Evolutionary conservation across 2,329 filamentous ascomycete genomes (phyloP), one percentile per base, ranked within the genome.

Genomic region (Trichoderma arundinaceum): DNA sequence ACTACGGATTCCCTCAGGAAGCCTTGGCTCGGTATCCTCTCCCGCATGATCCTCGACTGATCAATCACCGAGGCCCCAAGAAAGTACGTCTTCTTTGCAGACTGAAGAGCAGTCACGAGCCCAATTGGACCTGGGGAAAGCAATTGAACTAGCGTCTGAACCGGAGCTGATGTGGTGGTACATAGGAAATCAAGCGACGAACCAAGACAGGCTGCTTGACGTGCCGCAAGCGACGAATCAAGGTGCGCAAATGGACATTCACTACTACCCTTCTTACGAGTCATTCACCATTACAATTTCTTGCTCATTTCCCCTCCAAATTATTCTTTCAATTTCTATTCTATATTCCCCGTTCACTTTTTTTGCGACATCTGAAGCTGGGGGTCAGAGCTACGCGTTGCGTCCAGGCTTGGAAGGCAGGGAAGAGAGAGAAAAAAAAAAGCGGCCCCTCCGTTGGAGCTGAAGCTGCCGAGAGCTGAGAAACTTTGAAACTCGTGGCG

Each of bases 191-290:
- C 72, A 88, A 87, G 75, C 82, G 85, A 68, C 82, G 85, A 71
- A 88, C 85, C 53, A 88, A 88, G 75, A 88, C 85, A 1, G 85
- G 85, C n/a, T 88, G 85, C 70, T 75, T 88, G 74, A 88, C 85
- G 51, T 88, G 85, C 75, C 83, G 85, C 65, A 87, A 86, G 72
- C 81, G 85, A 70, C 80, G 85, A 71, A 87, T 88, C 74, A 88
- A 88, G 85, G 85, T 87, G 76, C 74, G 84, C 60, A 51, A 19
- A 53, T 63, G 28, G 39, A 44, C 15, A 38, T 38, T 39, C 49
- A 43, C 57, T 38, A 38, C 12, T 33, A 56, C 39, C 38, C 44
- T 48, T 60, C 39, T 6, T 17, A 44, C 12, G 35, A 66, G 33
- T 39, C 19, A 58, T 54, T 59, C 19, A 44, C 17, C 33, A 15